Conservation (phyloP, 2,329 filamentous ascomycete genomes). For the Chrysoporthe austroafricana region DNA sequence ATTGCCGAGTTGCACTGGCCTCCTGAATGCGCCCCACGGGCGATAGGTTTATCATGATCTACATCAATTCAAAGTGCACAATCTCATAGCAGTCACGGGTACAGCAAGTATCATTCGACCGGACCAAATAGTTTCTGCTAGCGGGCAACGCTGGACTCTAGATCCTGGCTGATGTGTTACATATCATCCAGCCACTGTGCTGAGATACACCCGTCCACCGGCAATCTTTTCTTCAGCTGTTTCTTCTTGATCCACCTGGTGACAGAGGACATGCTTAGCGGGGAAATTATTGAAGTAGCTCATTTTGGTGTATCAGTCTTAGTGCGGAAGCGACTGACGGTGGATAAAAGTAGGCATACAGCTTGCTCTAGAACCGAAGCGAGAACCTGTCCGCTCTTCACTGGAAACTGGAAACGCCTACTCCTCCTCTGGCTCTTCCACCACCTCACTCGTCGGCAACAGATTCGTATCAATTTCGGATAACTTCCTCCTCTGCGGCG, state of each 20-base stretch:
- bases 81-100: too few relatives aligned
- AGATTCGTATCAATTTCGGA: conserved; percentile 24
- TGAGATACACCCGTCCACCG: too few relatives aligned
- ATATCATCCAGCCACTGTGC: too few relatives aligned
- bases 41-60: neutral
- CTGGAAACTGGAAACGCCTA: neutral
- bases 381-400: neutral
- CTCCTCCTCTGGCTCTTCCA: conserved; percentile 9
- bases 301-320: neutral
- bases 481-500: conserved; percentile 31
- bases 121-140: too few relatives aligned
- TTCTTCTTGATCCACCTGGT: neutral
- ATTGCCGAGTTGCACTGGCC: conserved; percentile 7
- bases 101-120: too few relatives aligned
- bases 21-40: conserved; percentile 6
- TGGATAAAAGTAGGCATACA: neutral
- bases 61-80: neutral
- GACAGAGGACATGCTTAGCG: neutral
- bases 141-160: too few relatives aligned
- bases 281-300: neutral
- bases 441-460: conserved; percentile 8
- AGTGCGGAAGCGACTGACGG: neutral
- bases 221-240: neutral
- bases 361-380: neutral
- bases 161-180: too few relatives aligned